phyloP scores from a whole-genome alignment of 2,329 filamentous ascomycete genomes.

The Fusarium proliferatum region DNA sequence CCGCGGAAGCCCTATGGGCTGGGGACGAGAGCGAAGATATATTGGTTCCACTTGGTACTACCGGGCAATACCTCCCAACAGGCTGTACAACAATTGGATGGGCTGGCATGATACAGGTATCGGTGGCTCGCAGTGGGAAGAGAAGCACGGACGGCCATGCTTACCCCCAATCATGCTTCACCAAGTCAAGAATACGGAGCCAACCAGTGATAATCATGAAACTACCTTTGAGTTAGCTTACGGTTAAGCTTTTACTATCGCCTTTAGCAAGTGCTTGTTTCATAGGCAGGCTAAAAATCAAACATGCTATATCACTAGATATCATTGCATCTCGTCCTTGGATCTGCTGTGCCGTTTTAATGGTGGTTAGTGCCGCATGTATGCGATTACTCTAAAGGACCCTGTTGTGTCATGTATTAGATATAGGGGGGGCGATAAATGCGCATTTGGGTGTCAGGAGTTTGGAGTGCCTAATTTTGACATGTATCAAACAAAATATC shows the following conservation, averaged over 20 bases:
- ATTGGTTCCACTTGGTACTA: slow-evolving; percentile 72
- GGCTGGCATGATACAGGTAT: slow-evolving; percentile 67
- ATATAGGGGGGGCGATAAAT: slow-evolving; percentile 29
- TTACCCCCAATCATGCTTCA: slow-evolving; percentile 69
- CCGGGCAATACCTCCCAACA: slow-evolving; percentile 65
- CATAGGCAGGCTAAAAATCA: neutral
- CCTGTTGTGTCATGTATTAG: slow-evolving; percentile 34
- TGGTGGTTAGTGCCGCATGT: neutral
- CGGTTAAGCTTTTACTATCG: slow-evolving; percentile 45
- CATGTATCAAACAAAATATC: neutral
- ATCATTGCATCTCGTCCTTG: slow-evolving; percentile 6
- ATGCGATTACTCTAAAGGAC: slow-evolving; percentile 33
- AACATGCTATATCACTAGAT: slow-evolving; percentile 14
- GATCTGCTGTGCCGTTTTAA: slow-evolving; percentile 11
- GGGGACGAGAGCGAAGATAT: slow-evolving; percentile 68
- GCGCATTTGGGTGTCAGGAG: slow-evolving; percentile 40
- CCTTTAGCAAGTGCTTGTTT: neutral
- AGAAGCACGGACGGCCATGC: slow-evolving; percentile 65
- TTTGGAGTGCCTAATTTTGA: slow-evolving; percentile 26
- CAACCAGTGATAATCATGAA: slow-evolving; percentile 58
- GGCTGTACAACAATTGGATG: slow-evolving; percentile 72
- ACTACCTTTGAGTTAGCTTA: slow-evolving; percentile 53
- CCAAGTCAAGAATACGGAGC: slow-evolving; percentile 68
- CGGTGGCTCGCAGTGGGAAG: slow-evolving; percentile 68
- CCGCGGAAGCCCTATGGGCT: slow-evolving; percentile 67